Percentiles rank a stretch among this genome's conserved stretches.
Conservation (phyloP, 768 basidiomycete genomes). For the Plicaturopsis crispa region DNA sequence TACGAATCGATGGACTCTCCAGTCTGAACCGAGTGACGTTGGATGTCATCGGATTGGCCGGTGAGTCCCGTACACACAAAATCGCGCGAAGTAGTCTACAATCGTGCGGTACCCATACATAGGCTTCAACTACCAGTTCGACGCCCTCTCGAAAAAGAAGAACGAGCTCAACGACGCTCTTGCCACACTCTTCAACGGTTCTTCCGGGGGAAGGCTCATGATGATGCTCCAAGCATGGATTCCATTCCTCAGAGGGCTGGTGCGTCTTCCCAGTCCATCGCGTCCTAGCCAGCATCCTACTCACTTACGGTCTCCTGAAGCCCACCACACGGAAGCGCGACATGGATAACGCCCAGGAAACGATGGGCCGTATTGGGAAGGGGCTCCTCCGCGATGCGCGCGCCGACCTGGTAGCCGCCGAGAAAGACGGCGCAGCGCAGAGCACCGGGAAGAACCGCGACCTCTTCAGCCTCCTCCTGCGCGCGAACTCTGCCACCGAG, state of each 20-base stretch:
- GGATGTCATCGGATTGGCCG: slow-evolving; percentile 35
- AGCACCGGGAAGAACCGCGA: slow-evolving; percentile 28
- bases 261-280: slow-evolving; percentile 7
- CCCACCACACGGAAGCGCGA: slow-evolving; percentile 26
- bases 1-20: slow-evolving; percentile 15
- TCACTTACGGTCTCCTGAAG: slow-evolving; percentile 7
- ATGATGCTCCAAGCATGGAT: slow-evolving; percentile 13
- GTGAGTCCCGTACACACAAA: slow-evolving; percentile 12
- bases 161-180: slow-evolving; percentile 27
- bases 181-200: slow-evolving; percentile 18
- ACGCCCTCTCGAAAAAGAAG: slow-evolving; percentile 18
- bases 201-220: slow-evolving; percentile 1
- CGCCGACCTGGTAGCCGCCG: slow-evolving; percentile 17
- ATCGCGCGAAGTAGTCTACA: neutral
- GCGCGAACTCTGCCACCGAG: slow-evolving; percentile 43
- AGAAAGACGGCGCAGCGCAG: slow-evolving; percentile 17
- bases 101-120: no score
- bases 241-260: slow-evolving; percentile 19
- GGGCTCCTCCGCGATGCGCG: slow-evolving; percentile 32
- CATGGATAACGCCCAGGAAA: slow-evolving; percentile 18
- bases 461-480: slow-evolving; percentile 37
- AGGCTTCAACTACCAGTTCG: slow-evolving; percentile 33
- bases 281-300: neutral
- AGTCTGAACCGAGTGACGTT: slow-evolving; percentile 29
- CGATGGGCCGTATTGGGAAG: slow-evolving; percentile 26